phyloP scores from a whole-genome alignment of 1,284 basidiomycete genomes.

The Cutaneotrichosporon cavernicola region DNA sequence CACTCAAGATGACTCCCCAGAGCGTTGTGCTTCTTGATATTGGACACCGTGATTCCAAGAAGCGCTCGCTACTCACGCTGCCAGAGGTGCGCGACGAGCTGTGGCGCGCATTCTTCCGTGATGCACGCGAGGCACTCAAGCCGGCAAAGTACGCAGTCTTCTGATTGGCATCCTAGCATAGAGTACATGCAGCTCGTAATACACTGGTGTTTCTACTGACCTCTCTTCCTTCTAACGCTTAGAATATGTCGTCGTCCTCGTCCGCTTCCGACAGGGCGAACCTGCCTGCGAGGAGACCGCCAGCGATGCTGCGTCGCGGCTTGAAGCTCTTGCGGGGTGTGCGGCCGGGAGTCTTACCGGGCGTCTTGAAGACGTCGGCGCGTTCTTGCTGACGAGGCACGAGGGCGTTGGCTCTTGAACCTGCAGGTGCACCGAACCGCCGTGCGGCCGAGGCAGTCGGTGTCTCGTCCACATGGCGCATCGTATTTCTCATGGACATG shows the following conservation, averaged over 20 bases:
- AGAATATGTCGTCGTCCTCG: slow-evolving; percentile 31
- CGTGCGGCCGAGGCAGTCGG: slow-evolving; percentile 5
- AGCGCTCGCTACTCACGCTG: slow-evolving; percentile 48
- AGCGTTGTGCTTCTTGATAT: slow-evolving; percentile 51
- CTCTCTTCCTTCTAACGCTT: neutral
- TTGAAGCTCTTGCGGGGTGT: slow-evolving; percentile 60
- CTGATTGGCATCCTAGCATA: slow-evolving; percentile 21
- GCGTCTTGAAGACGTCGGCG: slow-evolving; percentile 24
- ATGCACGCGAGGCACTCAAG: slow-evolving; percentile 39
- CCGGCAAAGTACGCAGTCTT: slow-evolving; percentile 45
- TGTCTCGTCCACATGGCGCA: slow-evolving; percentile 9
- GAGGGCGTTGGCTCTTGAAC: slow-evolving; percentile 12
- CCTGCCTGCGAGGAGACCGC: slow-evolving; percentile 18
- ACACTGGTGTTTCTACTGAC: neutral
- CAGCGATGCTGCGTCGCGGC: slow-evolving; percentile 32
- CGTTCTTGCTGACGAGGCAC: neutral
- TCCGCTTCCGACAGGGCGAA: slow-evolving; percentile 8
- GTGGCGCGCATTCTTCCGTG: slow-evolving; percentile 50
- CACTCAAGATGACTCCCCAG: slow-evolving; percentile 43
- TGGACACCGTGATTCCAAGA: slow-evolving; percentile 48
- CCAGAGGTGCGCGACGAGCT: slow-evolving; percentile 52
- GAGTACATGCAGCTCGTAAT: slow-evolving; percentile 12
- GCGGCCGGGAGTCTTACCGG: slow-evolving; percentile 20
- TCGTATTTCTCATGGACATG: slow-evolving; percentile 4
- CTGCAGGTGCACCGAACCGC: slow-evolving; percentile 18